Evolutionary conservation across 2,329 filamentous ascomycete genomes (phyloP), one percentile per base, ranked within the genome.

Genomic region (Hypoxylon sp.): DNA sequence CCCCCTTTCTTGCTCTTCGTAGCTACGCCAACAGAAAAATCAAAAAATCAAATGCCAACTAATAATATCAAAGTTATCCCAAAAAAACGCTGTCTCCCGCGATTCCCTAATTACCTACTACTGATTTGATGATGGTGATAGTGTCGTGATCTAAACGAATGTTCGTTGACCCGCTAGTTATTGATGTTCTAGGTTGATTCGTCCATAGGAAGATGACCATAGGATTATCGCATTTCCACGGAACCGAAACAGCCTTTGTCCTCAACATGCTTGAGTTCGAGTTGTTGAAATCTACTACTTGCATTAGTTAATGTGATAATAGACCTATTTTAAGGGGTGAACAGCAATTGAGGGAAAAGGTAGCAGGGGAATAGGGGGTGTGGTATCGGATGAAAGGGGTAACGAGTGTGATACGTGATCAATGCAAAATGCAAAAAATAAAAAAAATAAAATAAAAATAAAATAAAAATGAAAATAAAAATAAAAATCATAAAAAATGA

Each of bases 201-300:
- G 32, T 35, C 42, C 41, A 8, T 37, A 23, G 15, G 12, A 21
- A 21, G 29, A 29, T 26, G n/a, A 23, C 38, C 27, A 27, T 38
- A 43, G 8, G 11, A 40, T 88, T 76, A 93, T 73, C 89, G 82
- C 71, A 97, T 97, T 74, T 99, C 94, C 73, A 96, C 83, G 55
- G 91, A 88, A 64, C 85, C 84, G 70, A 89, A 89, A 73, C 91
- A 94, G 48, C 93, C 92, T 66, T 78, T 81, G 71, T 96, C 89
- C 51, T 89, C 83, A 47, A 97, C 88, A 71, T 96, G 91, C 71
- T 90, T 89, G 64, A 99, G 78, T 67, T 96, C 90, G 62, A 97
- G 78, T 71, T 96, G 91, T 73, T 99, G 94, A 71, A 93, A 96
- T 65, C 91, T 95, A 60, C 9, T n/a, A n/a, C n/a, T n/a, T n/a